Conservation (phyloP, 768 basidiomycete species). For the Dentipellis sp. region DNA sequence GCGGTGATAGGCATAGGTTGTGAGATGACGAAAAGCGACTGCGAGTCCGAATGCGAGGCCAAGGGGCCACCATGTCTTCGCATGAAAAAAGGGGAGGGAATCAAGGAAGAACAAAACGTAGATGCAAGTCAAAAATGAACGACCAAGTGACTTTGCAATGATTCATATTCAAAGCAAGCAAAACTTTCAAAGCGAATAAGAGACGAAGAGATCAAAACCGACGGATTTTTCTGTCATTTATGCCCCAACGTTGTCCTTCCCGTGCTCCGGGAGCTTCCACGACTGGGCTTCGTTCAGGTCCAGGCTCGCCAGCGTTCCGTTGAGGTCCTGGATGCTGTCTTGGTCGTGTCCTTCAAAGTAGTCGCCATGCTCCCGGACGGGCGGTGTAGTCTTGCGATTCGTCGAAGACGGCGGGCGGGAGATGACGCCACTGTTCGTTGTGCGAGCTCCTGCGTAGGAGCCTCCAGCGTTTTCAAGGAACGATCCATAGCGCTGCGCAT, state of each 20-base stretch:
- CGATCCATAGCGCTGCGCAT: constrained; percentile 33
- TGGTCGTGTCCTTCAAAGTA: constrained; percentile 24
- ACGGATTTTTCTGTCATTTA: background rate
- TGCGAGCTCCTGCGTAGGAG: constrained; percentile 25
- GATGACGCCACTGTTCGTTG: constrained; percentile 24
- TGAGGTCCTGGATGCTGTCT: constrained; percentile 58
- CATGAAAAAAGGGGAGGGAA: background rate
- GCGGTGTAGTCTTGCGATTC: constrained; percentile 12
- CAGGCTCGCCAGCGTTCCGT: constrained; percentile 68
- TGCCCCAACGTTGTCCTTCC: background rate
- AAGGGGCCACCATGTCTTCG: background rate
- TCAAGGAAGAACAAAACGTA: background rate
- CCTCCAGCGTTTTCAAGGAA: constrained; percentile 35
- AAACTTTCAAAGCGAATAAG: constrained; percentile 4
- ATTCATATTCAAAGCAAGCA: constrained; percentile 4
- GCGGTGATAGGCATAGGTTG: background rate
- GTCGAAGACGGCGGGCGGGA: constrained; percentile 34
- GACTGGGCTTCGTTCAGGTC: constrained; percentile 38
- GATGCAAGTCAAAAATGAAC: background rate
- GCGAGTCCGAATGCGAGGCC: background rate
- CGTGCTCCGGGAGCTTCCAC: background rate
- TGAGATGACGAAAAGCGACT: background rate
- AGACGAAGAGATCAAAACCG: background rate
- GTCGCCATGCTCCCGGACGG: constrained; percentile 21
- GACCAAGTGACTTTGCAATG: background rate